Evolutionary conservation across 2,329 filamentous ascomycete genomes (phyloP).

Genomic region (Cordyceps javanica): DNA sequence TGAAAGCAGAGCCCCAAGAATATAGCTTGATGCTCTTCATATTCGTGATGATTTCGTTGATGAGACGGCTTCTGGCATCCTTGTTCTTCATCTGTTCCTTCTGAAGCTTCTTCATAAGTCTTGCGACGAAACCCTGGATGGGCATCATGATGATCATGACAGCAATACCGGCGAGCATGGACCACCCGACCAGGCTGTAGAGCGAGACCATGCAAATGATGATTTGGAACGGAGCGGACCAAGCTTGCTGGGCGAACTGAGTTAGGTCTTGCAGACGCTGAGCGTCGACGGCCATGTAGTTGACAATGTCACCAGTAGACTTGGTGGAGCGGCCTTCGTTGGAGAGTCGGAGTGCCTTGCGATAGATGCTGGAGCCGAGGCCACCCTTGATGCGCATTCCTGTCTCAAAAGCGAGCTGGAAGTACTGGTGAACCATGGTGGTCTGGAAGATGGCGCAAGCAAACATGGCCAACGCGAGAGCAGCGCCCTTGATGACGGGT

Average conservation of each 20-base stretch:
- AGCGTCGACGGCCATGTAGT: constrained; percentile 98
- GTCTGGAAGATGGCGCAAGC: constrained; percentile 80
- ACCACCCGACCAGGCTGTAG: constrained; percentile 89
- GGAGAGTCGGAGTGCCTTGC: constrained; percentile 81
- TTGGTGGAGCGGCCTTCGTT: constrained; percentile 87
- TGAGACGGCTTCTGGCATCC: constrained; percentile 83
- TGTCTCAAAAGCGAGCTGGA: constrained; percentile 88
- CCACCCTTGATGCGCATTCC: constrained; percentile 96
- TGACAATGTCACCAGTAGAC: constrained; percentile 95
- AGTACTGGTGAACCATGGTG: constrained; percentile 90
- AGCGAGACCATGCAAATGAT: constrained; percentile 90
- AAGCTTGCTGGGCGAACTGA: constrained; percentile 90
- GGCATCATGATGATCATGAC: constrained; percentile 98
- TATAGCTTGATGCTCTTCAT: constrained; percentile 99
- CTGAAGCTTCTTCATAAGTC: constrained; percentile 89
- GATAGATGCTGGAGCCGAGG: constrained; percentile 84
- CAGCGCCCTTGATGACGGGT: constrained; percentile 75
- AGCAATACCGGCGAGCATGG: constrained; percentile 90
- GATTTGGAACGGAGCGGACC: constrained; percentile 97
- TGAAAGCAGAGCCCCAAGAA: constrained; percentile 94
- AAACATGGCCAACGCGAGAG: constrained; percentile 92
- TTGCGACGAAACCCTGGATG: constrained; percentile 84
- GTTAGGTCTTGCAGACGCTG: constrained; percentile 91
- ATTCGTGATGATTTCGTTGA: constrained; percentile 97
- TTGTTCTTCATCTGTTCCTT: constrained; percentile 99